phyloP scores from a whole-genome alignment of 768 basidiomycete species.

The Heimioporus sp. region DNA sequence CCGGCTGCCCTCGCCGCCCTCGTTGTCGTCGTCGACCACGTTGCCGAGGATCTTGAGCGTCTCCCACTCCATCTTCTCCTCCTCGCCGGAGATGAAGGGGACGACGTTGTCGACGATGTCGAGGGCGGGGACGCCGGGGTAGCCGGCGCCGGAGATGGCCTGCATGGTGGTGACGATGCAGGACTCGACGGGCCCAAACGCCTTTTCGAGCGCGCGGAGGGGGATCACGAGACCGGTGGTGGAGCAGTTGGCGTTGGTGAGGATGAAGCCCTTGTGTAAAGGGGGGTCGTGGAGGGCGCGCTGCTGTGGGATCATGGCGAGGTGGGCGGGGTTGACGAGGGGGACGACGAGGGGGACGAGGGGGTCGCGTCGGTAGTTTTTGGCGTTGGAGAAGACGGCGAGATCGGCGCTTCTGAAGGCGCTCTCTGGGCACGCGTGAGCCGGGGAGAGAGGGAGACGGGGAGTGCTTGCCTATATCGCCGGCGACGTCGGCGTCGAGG shows the following conservation, averaged over 20 bases:
- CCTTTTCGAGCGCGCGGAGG: constrained; percentile 83
- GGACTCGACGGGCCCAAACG: constrained; percentile 92
- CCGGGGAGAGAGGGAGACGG: background rate
- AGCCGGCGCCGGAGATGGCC: constrained; percentile 97
- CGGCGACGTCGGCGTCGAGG: constrained; percentile 92
- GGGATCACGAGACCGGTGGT: constrained; percentile 93
- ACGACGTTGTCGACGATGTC: constrained; percentile 97
- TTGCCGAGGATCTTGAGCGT: constrained; percentile 95
- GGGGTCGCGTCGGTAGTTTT: constrained; percentile 91
- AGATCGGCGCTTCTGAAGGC: constrained; percentile 86
- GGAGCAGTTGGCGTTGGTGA: constrained; percentile 98
- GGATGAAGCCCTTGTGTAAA: constrained; percentile 85
- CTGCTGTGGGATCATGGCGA: constrained; percentile 84
- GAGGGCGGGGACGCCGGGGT: constrained; percentile 86
- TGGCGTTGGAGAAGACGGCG: constrained; percentile 95
- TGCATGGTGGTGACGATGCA: constrained; percentile 95
- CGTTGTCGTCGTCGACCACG: constrained; percentile 49
- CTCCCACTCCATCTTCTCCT: constrained; percentile 99
- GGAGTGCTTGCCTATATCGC: constrained; percentile 75
- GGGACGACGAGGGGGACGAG: constrained; percentile 94
- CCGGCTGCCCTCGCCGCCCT: constrained; percentile 46
- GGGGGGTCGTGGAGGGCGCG: constrained; percentile 63
- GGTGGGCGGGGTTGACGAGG: constrained; percentile 86
- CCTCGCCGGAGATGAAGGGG: constrained; percentile 90
- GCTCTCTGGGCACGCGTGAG: constrained; percentile 51